Evolutionary conservation across 345 rosid species (phyloP).

Genomic region (Populus davidiana): DNA sequence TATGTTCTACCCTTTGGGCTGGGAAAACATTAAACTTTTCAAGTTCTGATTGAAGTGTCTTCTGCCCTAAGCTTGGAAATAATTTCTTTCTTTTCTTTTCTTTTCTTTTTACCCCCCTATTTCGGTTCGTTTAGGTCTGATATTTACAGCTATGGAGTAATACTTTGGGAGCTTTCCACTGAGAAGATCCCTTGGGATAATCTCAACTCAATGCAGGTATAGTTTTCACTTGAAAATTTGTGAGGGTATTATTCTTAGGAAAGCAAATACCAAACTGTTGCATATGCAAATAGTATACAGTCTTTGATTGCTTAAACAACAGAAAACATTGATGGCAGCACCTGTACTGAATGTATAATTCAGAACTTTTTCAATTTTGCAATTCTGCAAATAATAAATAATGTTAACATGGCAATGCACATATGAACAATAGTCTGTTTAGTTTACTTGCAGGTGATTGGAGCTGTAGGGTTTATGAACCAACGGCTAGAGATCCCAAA

Average conservation of each 20-base stretch:
- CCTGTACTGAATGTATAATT: not conserved
- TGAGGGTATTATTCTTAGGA: not conserved
- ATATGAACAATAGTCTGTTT: constrained; percentile 25
- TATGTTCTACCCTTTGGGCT: constrained; percentile 33
- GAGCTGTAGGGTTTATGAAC: constrained; percentile 97
- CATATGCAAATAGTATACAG: not conserved
- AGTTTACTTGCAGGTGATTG: constrained; percentile 69
- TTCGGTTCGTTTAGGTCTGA: constrained; percentile 63
- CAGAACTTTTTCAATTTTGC: not conserved
- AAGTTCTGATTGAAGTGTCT: constrained; percentile 2
- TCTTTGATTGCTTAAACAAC: not conserved
- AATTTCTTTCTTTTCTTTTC: not conserved
- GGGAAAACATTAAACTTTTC: not conserved
- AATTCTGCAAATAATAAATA: not conserved
- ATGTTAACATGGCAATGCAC: not conserved
- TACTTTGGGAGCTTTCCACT: constrained; percentile 92
- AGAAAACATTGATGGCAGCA: not conserved
- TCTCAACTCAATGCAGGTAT: constrained; percentile 94
- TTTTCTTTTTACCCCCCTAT: not conserved
- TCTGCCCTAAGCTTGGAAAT: not conserved
- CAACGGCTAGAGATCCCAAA: constrained; percentile 85
- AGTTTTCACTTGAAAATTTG: constrained; percentile 9
- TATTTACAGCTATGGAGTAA: constrained; percentile 88
- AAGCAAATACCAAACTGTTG: not conserved
- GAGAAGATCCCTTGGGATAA: constrained; percentile 98